These are phyloP conservation scores for Blastobotrys persicus DNA, from an alignment of 1,139 yeast species.

Conservation along the genomic window DNA sequence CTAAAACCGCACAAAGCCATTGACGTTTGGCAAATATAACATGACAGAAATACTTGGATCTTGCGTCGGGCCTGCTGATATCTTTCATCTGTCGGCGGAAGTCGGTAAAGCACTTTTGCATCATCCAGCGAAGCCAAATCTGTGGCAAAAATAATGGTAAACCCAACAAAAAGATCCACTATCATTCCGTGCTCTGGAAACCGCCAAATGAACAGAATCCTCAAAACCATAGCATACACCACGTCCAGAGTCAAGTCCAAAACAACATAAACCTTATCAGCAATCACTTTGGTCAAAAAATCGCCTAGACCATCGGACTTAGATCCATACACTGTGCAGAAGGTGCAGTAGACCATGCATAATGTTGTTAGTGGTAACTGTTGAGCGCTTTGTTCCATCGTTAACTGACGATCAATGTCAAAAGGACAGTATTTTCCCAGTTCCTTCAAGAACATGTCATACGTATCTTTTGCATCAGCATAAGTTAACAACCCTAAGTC, in stretches of 20 bases:
- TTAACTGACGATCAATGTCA: conserved; percentile 26
- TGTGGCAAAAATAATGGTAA: neutral
- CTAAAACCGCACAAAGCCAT: neutral
- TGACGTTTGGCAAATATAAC: neutral
- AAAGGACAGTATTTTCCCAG: conserved; percentile 45
- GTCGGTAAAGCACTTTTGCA: neutral
- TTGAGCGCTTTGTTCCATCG: neutral
- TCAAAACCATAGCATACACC: neutral
- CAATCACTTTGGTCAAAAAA: neutral
- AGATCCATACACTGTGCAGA: neutral
- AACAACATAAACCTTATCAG: neutral
- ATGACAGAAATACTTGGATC: conserved; percentile 1
- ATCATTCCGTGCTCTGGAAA: neutral
- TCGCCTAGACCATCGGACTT: neutral
- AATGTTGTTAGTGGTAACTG: neutral
- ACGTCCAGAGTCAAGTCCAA: neutral
- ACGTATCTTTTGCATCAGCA: conserved; percentile 38
- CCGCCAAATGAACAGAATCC: neutral
- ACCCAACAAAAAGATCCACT: neutral
- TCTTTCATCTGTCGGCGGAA: neutral
- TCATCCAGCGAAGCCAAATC: neutral
- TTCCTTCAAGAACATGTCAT: conserved; percentile 34
- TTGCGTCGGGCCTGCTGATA: conserved; percentile 1
- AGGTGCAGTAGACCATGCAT: neutral
- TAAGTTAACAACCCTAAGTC: conserved; percentile 33